Base-by-base conservation (phyloP, 1,284 basidiomycete genomes). In the Marasmius sp. region DNA sequence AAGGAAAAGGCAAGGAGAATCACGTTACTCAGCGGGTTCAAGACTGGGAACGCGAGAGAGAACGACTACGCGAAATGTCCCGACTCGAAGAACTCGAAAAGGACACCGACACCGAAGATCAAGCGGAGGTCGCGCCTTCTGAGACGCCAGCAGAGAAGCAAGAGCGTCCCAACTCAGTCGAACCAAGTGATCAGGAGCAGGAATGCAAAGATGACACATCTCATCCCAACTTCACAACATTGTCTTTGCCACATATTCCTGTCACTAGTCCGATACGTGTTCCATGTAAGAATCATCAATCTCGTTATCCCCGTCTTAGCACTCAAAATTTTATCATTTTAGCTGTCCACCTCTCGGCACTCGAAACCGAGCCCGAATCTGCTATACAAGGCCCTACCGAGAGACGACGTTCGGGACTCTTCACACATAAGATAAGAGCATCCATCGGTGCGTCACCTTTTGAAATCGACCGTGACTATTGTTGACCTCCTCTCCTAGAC, bases 391-490 rank as follows among this genome's bases (percentile, higher is more conserved):
- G 9, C 14, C 6, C 12, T 18, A 38, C 38, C 37, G 52, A 54
- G 16, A 34, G 34, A 37, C 36, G 52, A 18, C 52, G 52, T 37
- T 54, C 52, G 20, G 52, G 52, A 33, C 20, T 54, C 16, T 37
- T 91, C 67, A 90, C 83, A 71, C 88, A 91, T 64, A 85, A 83
- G 61, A 79, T 92, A 64, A 89, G 83, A 70, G 78, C 82, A 64
- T 92, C 89, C 2, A 84, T 92, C 63, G 89, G 90, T 90, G 66
- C 45, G 80, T 69, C 2, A n/a, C 6, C 43, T 27, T 48, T 49
- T 9, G 18, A 50, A 34, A 12, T 18, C 38, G 11, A 12, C 12
- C 65, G 14, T 60, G 16, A 0, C 10, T 11, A n/a, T 33, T 5
- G 47, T n/a, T 50, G 10, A 57, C 48, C 37, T 49, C 34, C 47